Conservation (phyloP, 192 early-diverging fungal genomes). For the Podila minutissima region DNA sequence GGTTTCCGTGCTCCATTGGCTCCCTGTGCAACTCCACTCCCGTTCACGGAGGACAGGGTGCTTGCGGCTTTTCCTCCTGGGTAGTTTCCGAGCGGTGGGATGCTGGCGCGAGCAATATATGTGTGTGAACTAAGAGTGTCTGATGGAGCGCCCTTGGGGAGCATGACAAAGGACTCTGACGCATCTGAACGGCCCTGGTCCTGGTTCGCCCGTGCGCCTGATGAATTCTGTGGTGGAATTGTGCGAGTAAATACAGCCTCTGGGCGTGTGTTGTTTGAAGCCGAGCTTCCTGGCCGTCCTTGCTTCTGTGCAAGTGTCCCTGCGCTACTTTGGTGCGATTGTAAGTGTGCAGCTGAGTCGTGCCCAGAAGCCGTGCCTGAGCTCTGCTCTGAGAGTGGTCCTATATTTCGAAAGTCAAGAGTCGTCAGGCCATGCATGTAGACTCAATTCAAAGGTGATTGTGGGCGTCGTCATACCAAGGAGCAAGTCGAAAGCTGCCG, state of each 20-base stretch:
- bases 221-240: slow-evolving; percentile 15
- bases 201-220: slow-evolving; percentile 8
- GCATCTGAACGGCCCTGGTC: slow-evolving; percentile 18
- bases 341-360: not conserved
- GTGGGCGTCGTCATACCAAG: slow-evolving; percentile 53
- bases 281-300: slow-evolving; percentile 4
- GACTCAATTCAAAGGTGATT: not conserved
- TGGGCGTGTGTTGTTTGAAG: slow-evolving; percentile 2
- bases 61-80: not conserved
- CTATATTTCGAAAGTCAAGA: slow-evolving; percentile 8
- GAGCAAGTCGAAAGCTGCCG: slow-evolving; percentile 60
- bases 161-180: slow-evolving; percentile 46
- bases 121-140: slow-evolving; percentile 1
- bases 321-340: not conserved
- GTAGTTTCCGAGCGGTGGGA: not conserved
- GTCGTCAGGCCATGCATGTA: not conserved
- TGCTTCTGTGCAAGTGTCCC: not conserved
- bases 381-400: slow-evolving; percentile 22
- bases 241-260: slow-evolving; percentile 34
- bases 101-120: not conserved
- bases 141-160: slow-evolving; percentile 21
- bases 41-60: not conserved
- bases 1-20: not conserved
- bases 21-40: not conserved
- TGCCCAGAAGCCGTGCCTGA: not conserved